Evolutionary conservation across 1,139 yeast species (phyloP).

Genomic region (Kurtzmaniella quercitrusa): DNA sequence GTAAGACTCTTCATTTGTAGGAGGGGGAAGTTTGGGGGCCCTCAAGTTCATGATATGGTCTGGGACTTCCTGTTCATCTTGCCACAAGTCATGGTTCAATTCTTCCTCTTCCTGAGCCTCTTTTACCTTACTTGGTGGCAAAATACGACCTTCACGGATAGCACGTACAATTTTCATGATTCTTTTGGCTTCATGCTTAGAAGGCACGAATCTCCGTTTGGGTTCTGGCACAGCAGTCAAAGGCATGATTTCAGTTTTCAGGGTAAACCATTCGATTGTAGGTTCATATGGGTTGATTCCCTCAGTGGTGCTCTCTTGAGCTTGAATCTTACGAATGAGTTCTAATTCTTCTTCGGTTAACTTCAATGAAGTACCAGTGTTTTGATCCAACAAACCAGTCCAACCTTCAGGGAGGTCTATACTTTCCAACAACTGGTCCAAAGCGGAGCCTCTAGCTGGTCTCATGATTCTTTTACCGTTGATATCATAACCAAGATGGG

Average conservation of each 20-base stretch:
- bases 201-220: constrained; percentile 92
- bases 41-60: constrained; percentile 86
- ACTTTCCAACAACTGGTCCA: constrained; percentile 81
- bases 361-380: constrained; percentile 85
- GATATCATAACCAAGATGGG: constrained; percentile 94
- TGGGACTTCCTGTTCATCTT: constrained; percentile 48
- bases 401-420: constrained; percentile 97
- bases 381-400: constrained; percentile 93
- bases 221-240: constrained; percentile 94
- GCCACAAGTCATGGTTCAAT: constrained; percentile 80
- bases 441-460: constrained; percentile 95
- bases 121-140: constrained; percentile 62
- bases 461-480: constrained; percentile 98
- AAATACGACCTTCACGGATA: constrained; percentile 90
- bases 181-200: constrained; percentile 93
- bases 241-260: constrained; percentile 85
- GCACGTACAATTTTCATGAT: constrained; percentile 96
- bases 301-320: constrained; percentile 80
- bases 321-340: constrained; percentile 79
- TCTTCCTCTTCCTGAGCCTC: constrained; percentile 49
- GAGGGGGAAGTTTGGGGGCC: constrained; percentile 95
- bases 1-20: constrained; percentile 93
- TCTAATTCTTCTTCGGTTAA: constrained; percentile 88
- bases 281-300: constrained; percentile 87
- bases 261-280: constrained; percentile 91